Conservation (phyloP, 768 basidiomycete species). For the Trametes cubensis region DNA sequence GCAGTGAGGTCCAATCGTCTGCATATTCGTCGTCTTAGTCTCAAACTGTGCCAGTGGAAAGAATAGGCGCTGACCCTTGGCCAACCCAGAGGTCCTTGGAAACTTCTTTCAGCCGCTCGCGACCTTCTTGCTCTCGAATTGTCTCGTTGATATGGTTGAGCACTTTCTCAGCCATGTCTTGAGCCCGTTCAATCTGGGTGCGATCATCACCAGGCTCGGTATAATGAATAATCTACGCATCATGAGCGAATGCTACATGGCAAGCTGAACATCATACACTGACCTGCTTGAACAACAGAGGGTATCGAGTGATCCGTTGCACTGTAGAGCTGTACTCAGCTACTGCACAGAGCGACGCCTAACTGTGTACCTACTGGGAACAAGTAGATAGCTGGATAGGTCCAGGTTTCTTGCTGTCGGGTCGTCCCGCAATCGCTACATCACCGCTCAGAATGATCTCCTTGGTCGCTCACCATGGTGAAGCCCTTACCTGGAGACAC, state of each 20-base stretch:
- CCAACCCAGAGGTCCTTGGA: slow-evolving; percentile 88
- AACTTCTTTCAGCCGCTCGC: slow-evolving; percentile 71
- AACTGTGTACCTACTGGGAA: slow-evolving; percentile 67
- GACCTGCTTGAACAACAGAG: slow-evolving; percentile 82
- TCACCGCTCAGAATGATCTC: background rate
- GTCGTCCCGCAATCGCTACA: slow-evolving; percentile 74
- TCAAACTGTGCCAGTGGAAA: background rate
- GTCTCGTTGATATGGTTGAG: slow-evolving; percentile 85
- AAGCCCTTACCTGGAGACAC: slow-evolving; percentile 62
- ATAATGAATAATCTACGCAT: slow-evolving; percentile 69
- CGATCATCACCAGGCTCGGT: slow-evolving; percentile 72
- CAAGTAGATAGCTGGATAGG: slow-evolving; percentile 86
- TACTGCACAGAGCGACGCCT: background rate
- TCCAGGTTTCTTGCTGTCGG: slow-evolving; percentile 81
- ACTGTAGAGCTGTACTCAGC: slow-evolving; percentile 45
- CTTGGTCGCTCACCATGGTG: background rate
- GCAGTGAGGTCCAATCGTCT: slow-evolving; percentile 89
- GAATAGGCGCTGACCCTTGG: slow-evolving; percentile 58
- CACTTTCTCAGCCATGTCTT: slow-evolving; percentile 69
- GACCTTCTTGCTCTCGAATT: slow-evolving; percentile 81
- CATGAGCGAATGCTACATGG: background rate
- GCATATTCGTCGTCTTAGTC: background rate
- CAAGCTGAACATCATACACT: slow-evolving; percentile 15
- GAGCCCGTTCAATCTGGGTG: slow-evolving; percentile 52
- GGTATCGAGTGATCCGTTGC: slow-evolving; percentile 96